These are phyloP conservation scores for Phlegmacium glaucopus DNA, from an alignment of 768 basidiomycete species.

Conservation along the genomic window DNA sequence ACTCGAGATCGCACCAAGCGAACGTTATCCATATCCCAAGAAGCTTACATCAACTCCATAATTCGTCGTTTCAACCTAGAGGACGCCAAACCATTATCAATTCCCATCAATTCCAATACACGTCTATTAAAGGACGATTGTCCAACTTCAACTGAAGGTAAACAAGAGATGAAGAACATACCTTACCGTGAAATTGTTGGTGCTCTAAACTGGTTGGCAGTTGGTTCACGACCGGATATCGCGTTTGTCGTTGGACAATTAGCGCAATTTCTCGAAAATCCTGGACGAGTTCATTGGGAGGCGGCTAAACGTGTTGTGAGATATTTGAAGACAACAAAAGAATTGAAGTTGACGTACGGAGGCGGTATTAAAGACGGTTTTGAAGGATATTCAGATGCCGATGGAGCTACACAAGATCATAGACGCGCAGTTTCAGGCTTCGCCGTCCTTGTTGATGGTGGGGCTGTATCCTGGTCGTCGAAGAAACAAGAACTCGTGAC, in stretches of 20 bases:
- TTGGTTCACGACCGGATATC: background rate
- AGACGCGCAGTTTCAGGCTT: background rate
- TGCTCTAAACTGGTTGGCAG: background rate
- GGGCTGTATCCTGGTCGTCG: background rate
- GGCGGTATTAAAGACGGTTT: too few species aligned
- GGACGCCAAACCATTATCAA: background rate
- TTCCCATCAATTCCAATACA: background rate
- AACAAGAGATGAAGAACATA: background rate
- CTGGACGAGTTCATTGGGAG: background rate
- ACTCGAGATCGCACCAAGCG: background rate
- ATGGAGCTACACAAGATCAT: background rate
- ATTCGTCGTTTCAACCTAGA: background rate
- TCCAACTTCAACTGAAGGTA: too few species aligned
- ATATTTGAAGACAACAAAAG: background rate
- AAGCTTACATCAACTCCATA: conserved; percentile 1
- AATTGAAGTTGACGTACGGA: background rate
- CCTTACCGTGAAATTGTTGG: background rate
- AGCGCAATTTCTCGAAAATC: too few species aligned
- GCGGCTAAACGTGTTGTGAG: background rate
- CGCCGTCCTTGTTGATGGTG: background rate
- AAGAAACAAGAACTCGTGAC: background rate
- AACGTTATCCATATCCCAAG: background rate
- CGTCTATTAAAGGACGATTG: too few species aligned
- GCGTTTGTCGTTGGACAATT: background rate
- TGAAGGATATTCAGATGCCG: background rate